A percentile compares a stretch with the other conserved stretches of the same genome.
Evolutionary conservation across 495 filamentous ascomycete species (phyloP).

Genomic region (Hamigera avellanea): DNA sequence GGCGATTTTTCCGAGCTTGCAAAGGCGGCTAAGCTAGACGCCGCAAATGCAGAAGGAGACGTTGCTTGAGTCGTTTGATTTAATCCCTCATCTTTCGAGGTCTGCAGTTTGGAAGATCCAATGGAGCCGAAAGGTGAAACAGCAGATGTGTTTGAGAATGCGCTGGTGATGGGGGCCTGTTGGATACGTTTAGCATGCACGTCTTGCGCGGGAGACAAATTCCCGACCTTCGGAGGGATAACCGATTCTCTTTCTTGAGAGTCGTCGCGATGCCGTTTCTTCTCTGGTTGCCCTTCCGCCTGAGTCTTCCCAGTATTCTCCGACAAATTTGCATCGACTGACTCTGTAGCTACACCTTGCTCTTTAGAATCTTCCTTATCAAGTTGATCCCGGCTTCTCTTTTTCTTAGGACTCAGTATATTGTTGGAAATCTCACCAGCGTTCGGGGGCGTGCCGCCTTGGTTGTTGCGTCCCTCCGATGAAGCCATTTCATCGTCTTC

Average conservation of each 20-base stretch:
- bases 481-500: neutral
- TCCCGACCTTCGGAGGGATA: conserved; percentile 1
- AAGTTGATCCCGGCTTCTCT: conserved; percentile 41
- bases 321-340: conserved; percentile 16
- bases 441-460: conserved; percentile 1
- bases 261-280: conserved; percentile 34
- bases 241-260: conserved; percentile 24
- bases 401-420: conserved; percentile 32
- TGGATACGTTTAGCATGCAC: neutral
- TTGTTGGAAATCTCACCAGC: conserved; percentile 9
- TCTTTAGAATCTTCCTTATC: conserved; percentile 26
- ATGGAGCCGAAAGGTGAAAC: conserved; percentile 39
- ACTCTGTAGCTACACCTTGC: conserved; percentile 7
- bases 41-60: conserved; percentile 42
- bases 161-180: conserved; percentile 33
- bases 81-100: conserved; percentile 1
- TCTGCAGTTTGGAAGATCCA: conserved; percentile 13
- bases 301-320: conserved; percentile 11
- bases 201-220: neutral
- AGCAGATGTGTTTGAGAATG: conserved; percentile 41
- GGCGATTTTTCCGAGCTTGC: conserved; percentile 43
- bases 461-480: neutral
- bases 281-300: conserved; percentile 28
- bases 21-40: conserved; percentile 40
- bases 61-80: conserved; percentile 11